Evolutionary conservation across 352 stramenopile genomes (phyloP).

Genomic region (Phytophthora multivora): DNA sequence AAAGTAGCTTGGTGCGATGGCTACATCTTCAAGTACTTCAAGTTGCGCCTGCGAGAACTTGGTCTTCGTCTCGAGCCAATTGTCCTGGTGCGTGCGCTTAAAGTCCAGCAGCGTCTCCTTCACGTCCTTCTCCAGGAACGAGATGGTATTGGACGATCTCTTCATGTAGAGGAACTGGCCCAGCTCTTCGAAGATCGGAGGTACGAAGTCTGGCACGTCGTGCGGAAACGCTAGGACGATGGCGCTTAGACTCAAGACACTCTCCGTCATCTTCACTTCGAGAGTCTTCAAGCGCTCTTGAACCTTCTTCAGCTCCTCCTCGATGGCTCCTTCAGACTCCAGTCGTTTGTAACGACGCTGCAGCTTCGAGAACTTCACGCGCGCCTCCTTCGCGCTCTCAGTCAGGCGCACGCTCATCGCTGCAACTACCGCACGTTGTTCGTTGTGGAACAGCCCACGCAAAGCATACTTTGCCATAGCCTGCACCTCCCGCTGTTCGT

Average conservation of each 20-base stretch:
- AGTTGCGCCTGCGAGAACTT: constrained; percentile 65
- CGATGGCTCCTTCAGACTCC: constrained; percentile 29
- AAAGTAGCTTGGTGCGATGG: constrained; percentile 82
- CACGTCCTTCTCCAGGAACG: constrained; percentile 71
- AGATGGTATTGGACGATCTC: constrained; percentile 54
- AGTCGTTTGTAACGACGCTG: constrained; percentile 57
- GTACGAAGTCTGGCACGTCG: constrained; percentile 69
- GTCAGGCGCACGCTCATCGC: constrained; percentile 45
- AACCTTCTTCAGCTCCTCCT: constrained; percentile 41
- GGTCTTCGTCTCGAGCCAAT: constrained; percentile 77
- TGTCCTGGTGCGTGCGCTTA: constrained; percentile 85
- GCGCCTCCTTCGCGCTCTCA: constrained; percentile 43
- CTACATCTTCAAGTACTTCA: constrained; percentile 76
- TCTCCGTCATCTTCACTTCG: constrained; percentile 63
- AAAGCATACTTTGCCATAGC: constrained; percentile 81
- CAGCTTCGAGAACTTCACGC: constrained; percentile 63
- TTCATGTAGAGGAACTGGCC: constrained; percentile 75
- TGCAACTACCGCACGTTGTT: constrained; percentile 41
- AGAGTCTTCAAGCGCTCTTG: constrained; percentile 48
- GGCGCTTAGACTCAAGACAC: constrained; percentile 70
- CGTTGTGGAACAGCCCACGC: constrained; percentile 65
- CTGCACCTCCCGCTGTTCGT: constrained; percentile 80
- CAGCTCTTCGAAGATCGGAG: constrained; percentile 75
- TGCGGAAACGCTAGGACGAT: constrained; percentile 82
- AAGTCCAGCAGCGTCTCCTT: constrained; percentile 86